Evolutionary conservation across 2,329 filamentous ascomycete species (phyloP).

Genomic region (Aspergillus costaricaensis): DNA sequence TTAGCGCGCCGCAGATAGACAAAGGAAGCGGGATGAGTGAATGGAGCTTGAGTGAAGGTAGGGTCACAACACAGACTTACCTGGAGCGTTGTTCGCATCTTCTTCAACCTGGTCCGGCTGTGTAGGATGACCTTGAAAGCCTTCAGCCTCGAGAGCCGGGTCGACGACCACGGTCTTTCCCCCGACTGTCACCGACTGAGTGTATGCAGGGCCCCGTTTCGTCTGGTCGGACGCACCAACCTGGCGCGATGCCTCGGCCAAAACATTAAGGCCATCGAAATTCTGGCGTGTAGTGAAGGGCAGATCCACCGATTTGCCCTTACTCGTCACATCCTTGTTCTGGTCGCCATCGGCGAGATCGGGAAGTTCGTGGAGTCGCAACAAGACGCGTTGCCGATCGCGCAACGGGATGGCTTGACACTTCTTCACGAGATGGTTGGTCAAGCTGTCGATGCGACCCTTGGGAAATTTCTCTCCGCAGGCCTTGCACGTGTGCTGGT

Average conservation of each 20-base stretch:
- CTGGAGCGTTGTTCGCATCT: slow-evolving; percentile 27
- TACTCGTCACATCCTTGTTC: slow-evolving; percentile 43
- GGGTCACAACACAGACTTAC: slow-evolving; percentile 19
- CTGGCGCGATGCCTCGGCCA: slow-evolving; percentile 84
- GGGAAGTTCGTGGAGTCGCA: slow-evolving; percentile 70
- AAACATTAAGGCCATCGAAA: slow-evolving; percentile 80
- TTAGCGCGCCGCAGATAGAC: slow-evolving; percentile 18
- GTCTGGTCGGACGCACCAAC: slow-evolving; percentile 59
- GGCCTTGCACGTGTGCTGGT: slow-evolving; percentile 85
- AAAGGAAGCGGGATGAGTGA: slow-evolving; percentile 5
- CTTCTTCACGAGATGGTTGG: slow-evolving; percentile 79
- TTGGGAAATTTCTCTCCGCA: slow-evolving; percentile 90
- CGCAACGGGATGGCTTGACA: slow-evolving; percentile 75
- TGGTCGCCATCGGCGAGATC: slow-evolving; percentile 49
- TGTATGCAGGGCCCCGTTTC: slow-evolving; percentile 42
- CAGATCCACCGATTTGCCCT: slow-evolving; percentile 41
- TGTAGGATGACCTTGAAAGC: slow-evolving; percentile 36
- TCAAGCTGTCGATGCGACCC: slow-evolving; percentile 80
- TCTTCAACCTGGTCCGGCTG: slow-evolving; percentile 32
- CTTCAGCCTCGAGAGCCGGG: slow-evolving; percentile 45
- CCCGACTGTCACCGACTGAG: slow-evolving; percentile 44
- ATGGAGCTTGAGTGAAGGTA: neutral
- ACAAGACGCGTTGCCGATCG: slow-evolving; percentile 73
- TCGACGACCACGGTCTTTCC: slow-evolving; percentile 47
- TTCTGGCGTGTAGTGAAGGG: slow-evolving; percentile 56